phyloP scores from a whole-genome alignment of 805 yeast species.

The Monosporozyma aquatica region DNA sequence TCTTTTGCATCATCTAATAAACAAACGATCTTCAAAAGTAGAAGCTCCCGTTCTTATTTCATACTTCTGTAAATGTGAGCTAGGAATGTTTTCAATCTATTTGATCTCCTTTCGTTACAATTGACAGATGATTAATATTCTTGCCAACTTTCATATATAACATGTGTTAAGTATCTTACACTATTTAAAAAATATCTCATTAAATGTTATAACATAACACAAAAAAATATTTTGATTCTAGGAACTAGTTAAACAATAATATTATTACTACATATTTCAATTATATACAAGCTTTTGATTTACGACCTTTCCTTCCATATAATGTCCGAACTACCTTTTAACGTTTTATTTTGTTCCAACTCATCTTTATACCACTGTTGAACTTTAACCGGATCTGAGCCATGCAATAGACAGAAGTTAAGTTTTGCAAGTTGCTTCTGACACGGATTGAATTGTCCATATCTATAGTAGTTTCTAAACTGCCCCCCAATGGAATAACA shows the following conservation, averaged over 20 bases:
- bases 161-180: no score
- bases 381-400: constrained; percentile 47
- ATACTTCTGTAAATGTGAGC: no score
- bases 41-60: neutral
- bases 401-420: constrained; percentile 65
- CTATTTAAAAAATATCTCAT: neutral
- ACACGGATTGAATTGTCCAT: constrained; percentile 71
- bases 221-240: neutral
- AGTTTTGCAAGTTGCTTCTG: constrained; percentile 60
- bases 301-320: constrained; percentile 51
- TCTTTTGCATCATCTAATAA: no score
- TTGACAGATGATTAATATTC: no score
- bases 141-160: no score
- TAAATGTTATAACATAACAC: neutral
- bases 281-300: neutral
- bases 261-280: neutral
- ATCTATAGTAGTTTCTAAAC: constrained; percentile 70
- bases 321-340: constrained; percentile 72
- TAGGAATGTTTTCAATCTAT: no score
- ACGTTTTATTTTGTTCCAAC: constrained; percentile 46
- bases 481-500: constrained; percentile 93
- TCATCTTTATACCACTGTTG: constrained; percentile 64
- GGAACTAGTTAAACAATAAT: no score
- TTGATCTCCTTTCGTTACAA: no score
- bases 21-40: neutral